Percentiles rank a stretch among this genome's conserved stretches.
Conservation (phyloP, 1,284 basidiomycete genomes). For the Neonothopanus nambi region DNA sequence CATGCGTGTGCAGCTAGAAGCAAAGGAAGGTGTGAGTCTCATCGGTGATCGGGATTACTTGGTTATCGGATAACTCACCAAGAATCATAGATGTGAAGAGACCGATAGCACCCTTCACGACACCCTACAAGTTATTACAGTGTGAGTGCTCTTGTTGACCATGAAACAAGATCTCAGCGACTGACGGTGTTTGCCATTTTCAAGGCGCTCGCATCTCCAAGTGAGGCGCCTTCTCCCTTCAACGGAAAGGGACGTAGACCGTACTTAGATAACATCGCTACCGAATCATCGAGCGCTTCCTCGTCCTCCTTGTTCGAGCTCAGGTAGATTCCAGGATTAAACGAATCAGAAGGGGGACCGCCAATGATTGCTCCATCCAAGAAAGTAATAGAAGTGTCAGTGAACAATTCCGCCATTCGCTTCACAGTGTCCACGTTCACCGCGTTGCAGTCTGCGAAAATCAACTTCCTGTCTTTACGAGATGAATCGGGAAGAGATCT, state of each 20-base stretch:
- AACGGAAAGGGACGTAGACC: conserved; percentile 42
- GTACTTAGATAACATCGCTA: conserved; percentile 30
- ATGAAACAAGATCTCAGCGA: not conserved
- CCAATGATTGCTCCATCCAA: conserved; percentile 51
- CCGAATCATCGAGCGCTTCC: conserved; percentile 37
- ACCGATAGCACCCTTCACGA: conserved; percentile 45
- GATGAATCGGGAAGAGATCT: conserved; percentile 1
- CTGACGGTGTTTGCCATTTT: conserved; percentile 55
- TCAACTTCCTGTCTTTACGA: conserved; percentile 10
- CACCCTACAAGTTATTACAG: conserved; percentile 32
- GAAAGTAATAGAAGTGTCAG: conserved; percentile 37
- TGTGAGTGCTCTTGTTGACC: not conserved
- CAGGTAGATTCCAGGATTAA: conserved; percentile 49
- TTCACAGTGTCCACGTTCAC: conserved; percentile 44
- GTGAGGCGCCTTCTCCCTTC: conserved; percentile 39
- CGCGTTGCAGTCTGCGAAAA: conserved; percentile 51
- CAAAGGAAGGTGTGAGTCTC: not conserved
- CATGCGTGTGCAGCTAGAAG: conserved; percentile 23
- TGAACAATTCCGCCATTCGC: conserved; percentile 40
- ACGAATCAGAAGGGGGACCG: conserved; percentile 39
- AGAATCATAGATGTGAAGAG: conserved; percentile 48
- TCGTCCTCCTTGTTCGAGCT: conserved; percentile 35
- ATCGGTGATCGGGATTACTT: not conserved
- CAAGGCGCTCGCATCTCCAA: conserved; percentile 51
- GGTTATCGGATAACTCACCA: conserved; percentile 34